phyloP scores from a whole-genome alignment of 192 early-diverging fungal species.

The Paraglomus brasilianum region DNA sequence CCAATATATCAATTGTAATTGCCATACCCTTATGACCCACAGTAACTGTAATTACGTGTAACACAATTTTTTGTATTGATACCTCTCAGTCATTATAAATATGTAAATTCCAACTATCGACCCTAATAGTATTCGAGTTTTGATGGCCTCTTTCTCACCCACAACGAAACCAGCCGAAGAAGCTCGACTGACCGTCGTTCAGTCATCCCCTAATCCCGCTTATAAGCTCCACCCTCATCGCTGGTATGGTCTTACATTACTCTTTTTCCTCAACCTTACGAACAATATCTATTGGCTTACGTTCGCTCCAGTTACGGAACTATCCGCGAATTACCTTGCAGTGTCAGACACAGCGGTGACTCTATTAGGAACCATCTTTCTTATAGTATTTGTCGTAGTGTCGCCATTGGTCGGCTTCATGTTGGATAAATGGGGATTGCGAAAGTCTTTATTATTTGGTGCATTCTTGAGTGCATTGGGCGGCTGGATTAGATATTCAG shows the following conservation, averaged over 20 bases:
- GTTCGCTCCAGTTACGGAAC: conserved; percentile 44
- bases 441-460: conserved; percentile 44
- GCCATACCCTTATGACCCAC: too few relatives aligned
- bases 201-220: neutral
- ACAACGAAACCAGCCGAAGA: too few relatives aligned
- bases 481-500: conserved; percentile 47
- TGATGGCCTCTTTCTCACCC: too few relatives aligned
- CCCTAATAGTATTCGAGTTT: too few relatives aligned
- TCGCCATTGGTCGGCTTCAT: conserved; percentile 44
- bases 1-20: too few relatives aligned
- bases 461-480: conserved; percentile 44
- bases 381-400: conserved; percentile 47
- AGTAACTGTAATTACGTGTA: too few relatives aligned
- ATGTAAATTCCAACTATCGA: too few relatives aligned
- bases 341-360: conserved; percentile 39
- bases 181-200: too few relatives aligned
- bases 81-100: too few relatives aligned
- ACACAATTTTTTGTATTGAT: too few relatives aligned
- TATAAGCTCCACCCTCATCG: conserved; percentile 46
- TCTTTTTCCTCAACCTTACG: conserved; percentile 49
- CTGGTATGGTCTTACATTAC: conserved; percentile 45
- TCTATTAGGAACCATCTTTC: conserved; percentile 45
- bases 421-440: conserved; percentile 45
- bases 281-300: conserved; percentile 50
- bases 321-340: conserved; percentile 40